phyloP scores from a whole-genome alignment of 805 yeast species.

The Saccharomycopsis lassenensis region DNA sequence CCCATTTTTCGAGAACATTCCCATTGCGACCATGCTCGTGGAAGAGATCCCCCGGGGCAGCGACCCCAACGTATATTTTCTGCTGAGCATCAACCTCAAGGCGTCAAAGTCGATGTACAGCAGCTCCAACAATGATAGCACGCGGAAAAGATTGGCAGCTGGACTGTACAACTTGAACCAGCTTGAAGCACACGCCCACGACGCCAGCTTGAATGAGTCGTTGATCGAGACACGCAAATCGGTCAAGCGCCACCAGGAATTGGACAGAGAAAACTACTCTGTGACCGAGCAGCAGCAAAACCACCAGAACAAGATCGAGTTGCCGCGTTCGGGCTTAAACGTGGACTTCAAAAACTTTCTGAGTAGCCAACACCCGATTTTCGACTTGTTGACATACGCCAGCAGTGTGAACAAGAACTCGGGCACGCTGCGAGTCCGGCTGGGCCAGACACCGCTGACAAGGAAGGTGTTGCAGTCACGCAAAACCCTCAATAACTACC shows the following conservation, averaged over 20 bases:
- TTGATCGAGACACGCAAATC: constrained; percentile 15
- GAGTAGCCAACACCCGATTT: constrained; percentile 14
- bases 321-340: constrained; percentile 16
- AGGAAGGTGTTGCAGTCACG: constrained; percentile 17
- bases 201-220: constrained; percentile 13
- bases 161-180: constrained; percentile 18
- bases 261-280: constrained; percentile 17
- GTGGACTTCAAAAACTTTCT: constrained; percentile 14
- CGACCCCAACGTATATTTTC: constrained; percentile 18
- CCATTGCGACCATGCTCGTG: constrained; percentile 9
- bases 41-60: constrained; percentile 18
- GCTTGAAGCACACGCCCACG: constrained; percentile 15
- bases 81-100: constrained; percentile 17
- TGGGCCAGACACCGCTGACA: constrained; percentile 15
- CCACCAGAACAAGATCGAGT: constrained; percentile 8
- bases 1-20: background rate
- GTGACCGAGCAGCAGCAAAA: constrained; percentile 3
- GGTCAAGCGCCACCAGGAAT: constrained; percentile 14
- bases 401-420: constrained; percentile 8
- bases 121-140: constrained; percentile 14
- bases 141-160: constrained; percentile 17
- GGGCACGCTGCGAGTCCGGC: constrained; percentile 4
- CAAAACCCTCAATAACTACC: constrained; percentile 45
- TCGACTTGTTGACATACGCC: constrained; percentile 17
- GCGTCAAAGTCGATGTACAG: constrained; percentile 17